Evolutionary conservation across 495 filamentous ascomycete genomes (phyloP).

Genomic region (Aspergillus diversus): DNA sequence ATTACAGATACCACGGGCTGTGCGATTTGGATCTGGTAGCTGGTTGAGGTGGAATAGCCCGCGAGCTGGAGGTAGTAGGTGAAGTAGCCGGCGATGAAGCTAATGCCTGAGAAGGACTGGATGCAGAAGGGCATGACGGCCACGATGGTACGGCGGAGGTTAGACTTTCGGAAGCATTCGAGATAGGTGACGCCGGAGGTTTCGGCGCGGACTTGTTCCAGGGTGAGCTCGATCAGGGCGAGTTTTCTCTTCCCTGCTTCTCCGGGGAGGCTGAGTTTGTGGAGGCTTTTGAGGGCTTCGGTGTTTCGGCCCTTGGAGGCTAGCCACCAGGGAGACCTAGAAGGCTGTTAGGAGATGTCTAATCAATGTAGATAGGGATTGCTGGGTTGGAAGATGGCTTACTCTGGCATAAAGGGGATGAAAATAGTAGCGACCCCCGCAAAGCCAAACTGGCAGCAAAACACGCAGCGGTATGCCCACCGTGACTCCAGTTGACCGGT

Average conservation of each 20-base stretch:
- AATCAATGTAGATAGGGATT: too few relatives aligned
- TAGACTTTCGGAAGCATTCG: neutral
- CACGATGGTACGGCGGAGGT: neutral
- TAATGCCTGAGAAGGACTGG: neutral
- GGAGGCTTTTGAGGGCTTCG: neutral
- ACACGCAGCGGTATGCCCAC: constrained; percentile 1
- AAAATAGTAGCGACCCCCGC: neutral
- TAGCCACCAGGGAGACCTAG: constrained; percentile 4
- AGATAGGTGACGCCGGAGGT: neutral
- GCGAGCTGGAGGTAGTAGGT: neutral
- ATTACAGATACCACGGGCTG: neutral
- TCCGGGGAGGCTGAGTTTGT: neutral
- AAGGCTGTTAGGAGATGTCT: neutral
- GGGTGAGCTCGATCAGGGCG: neutral
- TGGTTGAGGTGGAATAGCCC: neutral
- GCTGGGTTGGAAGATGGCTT: too few relatives aligned
- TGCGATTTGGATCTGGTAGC: neutral
- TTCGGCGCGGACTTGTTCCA: neutral
- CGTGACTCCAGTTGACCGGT: neutral
- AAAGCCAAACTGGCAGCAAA: neutral
- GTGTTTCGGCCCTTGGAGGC: neutral
- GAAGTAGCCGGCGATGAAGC: neutral
- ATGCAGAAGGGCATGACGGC: neutral
- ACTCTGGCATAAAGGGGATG: constrained; percentile 2
- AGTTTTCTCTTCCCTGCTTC: neutral